Conservation (phyloP, 306 rosid genomes). For the Cicer pinnatifidum region DNA sequence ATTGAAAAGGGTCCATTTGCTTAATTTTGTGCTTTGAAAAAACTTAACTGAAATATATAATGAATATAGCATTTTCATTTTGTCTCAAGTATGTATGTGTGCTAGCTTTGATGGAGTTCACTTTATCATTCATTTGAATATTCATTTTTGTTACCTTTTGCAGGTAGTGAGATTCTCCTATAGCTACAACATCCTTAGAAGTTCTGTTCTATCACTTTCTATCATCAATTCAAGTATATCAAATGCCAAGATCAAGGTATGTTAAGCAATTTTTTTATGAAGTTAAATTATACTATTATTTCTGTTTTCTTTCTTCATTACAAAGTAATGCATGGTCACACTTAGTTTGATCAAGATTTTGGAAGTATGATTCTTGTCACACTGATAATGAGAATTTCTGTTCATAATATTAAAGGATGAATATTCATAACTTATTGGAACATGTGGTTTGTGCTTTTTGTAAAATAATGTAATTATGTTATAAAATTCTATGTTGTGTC, state of each 20-base stretch:
- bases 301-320: neutral
- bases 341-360: neutral
- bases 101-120: slow-evolving; percentile 3
- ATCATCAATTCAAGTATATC: slow-evolving; percentile 47
- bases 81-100: neutral
- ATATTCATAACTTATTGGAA: neutral
- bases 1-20: slow-evolving; percentile 40
- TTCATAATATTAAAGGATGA: neutral
- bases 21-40: neutral
- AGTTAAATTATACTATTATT: neutral
- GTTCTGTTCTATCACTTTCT: slow-evolving; percentile 43
- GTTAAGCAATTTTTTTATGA: slow-evolving; percentile 14
- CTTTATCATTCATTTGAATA: slow-evolving; percentile 32
- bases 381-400: neutral
- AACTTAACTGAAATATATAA: slow-evolving; percentile 8
- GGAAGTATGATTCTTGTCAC: neutral
- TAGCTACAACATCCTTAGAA: slow-evolving; percentile 27
- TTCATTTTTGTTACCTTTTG: slow-evolving; percentile 39
- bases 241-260: slow-evolving; percentile 92
- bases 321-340: neutral
- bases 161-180: slow-evolving; percentile 54
- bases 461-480: neutral
- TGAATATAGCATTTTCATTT: slow-evolving; percentile 22
- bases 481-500: neutral
- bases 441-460: neutral